Evolutionary conservation across 306 rosid species (phyloP).

Genomic region (Cicer pinnatifidum): DNA sequence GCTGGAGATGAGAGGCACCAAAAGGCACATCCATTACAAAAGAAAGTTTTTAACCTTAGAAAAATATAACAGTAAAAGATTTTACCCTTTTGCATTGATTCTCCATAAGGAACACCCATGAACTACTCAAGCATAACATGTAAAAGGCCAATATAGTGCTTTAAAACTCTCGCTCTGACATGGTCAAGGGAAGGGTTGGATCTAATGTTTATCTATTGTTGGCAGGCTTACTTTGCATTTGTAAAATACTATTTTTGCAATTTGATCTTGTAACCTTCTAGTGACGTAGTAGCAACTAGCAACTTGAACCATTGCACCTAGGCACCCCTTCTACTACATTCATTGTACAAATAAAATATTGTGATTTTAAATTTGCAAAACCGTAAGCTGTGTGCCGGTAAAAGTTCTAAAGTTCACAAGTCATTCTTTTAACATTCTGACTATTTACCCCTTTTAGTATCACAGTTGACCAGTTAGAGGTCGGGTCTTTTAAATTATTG

Average conservation of each 20-base stretch:
- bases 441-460: background rate
- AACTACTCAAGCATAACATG: background rate
- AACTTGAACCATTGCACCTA: background rate
- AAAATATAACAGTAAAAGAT: background rate
- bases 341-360: background rate
- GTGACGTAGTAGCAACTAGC: background rate
- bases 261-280: background rate
- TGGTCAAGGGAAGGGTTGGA: constrained; percentile 6
- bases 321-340: constrained; percentile 1
- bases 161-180: background rate
- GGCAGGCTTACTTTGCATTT: background rate
- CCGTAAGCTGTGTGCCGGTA: background rate
- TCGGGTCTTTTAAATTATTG: background rate
- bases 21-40: background rate
- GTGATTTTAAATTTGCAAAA: background rate
- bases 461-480: background rate
- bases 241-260: background rate
- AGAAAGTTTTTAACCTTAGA: background rate
- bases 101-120: background rate
- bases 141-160: background rate
- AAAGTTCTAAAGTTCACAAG: background rate
- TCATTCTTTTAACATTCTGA: background rate
- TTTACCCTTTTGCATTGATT: constrained; percentile 8
- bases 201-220: background rate
- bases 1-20: background rate